Conservation (phyloP, 75 land plant species). For the Ceratopteris richardii region DNA sequence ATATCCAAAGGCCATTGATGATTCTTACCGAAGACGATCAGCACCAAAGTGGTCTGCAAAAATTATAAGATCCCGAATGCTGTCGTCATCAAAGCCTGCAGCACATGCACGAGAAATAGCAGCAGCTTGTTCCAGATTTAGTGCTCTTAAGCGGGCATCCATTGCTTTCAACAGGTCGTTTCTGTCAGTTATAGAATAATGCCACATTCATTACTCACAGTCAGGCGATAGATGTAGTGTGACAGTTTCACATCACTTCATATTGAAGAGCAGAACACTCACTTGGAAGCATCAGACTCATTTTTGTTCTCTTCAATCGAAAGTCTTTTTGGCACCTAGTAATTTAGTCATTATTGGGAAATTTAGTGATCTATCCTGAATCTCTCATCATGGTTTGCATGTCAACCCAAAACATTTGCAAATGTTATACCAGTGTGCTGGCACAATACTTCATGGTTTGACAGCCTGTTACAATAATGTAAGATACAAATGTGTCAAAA, state of each 20-base stretch:
- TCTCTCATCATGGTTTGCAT: no score
- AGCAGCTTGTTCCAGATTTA: slow-evolving; percentile 7
- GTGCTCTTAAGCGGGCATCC: slow-evolving; percentile 10
- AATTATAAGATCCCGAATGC: slow-evolving; percentile 13
- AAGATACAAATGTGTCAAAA: no score
- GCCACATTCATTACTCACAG: no score
- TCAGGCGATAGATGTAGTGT: no score
- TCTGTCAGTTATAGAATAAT: not conserved
- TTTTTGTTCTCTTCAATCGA: not conserved
- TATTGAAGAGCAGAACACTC: slow-evolving; percentile 1
- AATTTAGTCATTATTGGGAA: not conserved
- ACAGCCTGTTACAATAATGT: no score
- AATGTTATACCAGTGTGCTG: not conserved
- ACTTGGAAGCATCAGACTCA: slow-evolving; percentile 8
- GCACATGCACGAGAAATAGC: slow-evolving; percentile 10
- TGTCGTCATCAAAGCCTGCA: slow-evolving; percentile 11
- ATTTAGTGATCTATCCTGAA: no score
- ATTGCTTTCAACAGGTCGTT: slow-evolving; percentile 13
- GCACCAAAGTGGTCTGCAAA: slow-evolving; percentile 18
- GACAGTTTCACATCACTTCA: no score
- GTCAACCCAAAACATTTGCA: no score
- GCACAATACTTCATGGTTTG: no score
- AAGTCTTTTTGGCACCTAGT: not conserved
- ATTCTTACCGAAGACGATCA: not conserved
- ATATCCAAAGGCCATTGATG: not conserved